A percentile compares a stretch with the other conserved stretches of the same genome.
Evolutionary conservation across 768 basidiomycete genomes (phyloP).

Genomic region (Epithele typhae): DNA sequence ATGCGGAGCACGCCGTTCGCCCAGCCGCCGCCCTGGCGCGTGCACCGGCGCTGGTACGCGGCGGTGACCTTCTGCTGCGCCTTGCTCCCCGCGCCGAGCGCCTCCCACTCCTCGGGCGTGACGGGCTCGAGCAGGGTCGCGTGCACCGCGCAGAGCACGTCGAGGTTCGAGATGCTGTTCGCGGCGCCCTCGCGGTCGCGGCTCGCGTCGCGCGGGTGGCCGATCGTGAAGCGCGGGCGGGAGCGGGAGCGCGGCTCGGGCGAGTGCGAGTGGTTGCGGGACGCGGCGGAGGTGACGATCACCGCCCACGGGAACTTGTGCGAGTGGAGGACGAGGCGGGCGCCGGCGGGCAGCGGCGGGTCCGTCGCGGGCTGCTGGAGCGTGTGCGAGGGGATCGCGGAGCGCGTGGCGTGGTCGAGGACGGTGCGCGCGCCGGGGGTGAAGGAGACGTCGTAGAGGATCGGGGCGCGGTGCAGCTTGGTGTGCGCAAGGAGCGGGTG

Average conservation of each 20-base stretch:
- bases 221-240: slow-evolving; percentile 26
- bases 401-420: slow-evolving; percentile 49
- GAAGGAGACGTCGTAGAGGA: slow-evolving; percentile 55
- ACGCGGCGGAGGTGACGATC: slow-evolving; percentile 35
- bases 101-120: slow-evolving; percentile 62
- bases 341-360: slow-evolving; percentile 43
- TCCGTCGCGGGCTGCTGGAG: slow-evolving; percentile 63
- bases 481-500: slow-evolving; percentile 60
- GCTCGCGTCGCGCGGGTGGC: slow-evolving; percentile 19
- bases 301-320: slow-evolving; percentile 62
- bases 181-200: slow-evolving; percentile 17
- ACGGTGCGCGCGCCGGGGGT: slow-evolving; percentile 56
- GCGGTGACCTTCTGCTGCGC: slow-evolving; percentile 54
- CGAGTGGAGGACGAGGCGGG: slow-evolving; percentile 47
- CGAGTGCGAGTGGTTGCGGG: not conserved
- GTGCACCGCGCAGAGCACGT: slow-evolving; percentile 59
- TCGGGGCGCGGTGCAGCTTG: slow-evolving; percentile 53
- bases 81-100: slow-evolving; percentile 49
- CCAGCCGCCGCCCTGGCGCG: slow-evolving; percentile 59
- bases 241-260: slow-evolving; percentile 1
- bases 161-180: slow-evolving; percentile 50
- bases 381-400: slow-evolving; percentile 50
- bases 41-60: slow-evolving; percentile 62
- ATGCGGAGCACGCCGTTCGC: slow-evolving; percentile 63
- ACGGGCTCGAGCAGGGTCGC: slow-evolving; percentile 50